Conservation (phyloP, 148 eudicot species). For the Amaranthus palmeri region DNA sequence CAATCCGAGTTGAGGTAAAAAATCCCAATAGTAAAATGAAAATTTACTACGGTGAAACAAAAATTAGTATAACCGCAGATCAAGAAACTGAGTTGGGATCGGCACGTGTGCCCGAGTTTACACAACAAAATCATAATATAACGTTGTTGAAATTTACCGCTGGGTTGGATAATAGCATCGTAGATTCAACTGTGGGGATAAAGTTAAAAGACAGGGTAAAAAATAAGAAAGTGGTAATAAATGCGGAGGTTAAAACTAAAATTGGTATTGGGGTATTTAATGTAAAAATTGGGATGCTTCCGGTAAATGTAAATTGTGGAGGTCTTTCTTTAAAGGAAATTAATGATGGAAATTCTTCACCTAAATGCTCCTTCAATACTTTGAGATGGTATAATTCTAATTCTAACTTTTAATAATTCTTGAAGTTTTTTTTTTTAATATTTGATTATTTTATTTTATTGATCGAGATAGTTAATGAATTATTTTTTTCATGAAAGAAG, state of each 20-base stretch:
- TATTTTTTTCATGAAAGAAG: too few species aligned
- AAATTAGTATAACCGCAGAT: conserved; percentile 25
- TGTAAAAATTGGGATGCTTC: conserved; percentile 21
- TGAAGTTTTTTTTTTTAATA: too few species aligned
- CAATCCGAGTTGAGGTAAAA: conserved; percentile 30
- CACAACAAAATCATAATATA: conserved; percentile 33
- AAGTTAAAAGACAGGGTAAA: conserved; percentile 25
- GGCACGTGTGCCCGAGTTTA: conserved; percentile 25
- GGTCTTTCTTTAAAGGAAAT: conserved; percentile 36
- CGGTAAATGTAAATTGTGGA: conserved; percentile 34
- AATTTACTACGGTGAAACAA: conserved; percentile 29
- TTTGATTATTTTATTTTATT: too few species aligned
- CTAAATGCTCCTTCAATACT: conserved; percentile 31
- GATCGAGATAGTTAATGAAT: too few species aligned
- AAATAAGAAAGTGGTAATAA: conserved; percentile 19
- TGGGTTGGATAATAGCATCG: conserved; percentile 7
- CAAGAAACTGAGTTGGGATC: conserved; percentile 29
- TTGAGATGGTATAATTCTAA: conserved; percentile 34
- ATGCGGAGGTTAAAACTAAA: conserved; percentile 32
- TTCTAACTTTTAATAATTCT: neutral
- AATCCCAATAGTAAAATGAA: conserved; percentile 30
- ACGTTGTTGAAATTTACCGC: conserved; percentile 32
- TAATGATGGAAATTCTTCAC: conserved; percentile 28
- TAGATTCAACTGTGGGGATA: conserved; percentile 30
- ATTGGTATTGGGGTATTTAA: conserved; percentile 38